Percentiles rank a stretch among this genome's conserved stretches.
phyloP scores from a whole-genome alignment of 495 filamentous ascomycete genomes.

The Aspergillus ostianus region DNA sequence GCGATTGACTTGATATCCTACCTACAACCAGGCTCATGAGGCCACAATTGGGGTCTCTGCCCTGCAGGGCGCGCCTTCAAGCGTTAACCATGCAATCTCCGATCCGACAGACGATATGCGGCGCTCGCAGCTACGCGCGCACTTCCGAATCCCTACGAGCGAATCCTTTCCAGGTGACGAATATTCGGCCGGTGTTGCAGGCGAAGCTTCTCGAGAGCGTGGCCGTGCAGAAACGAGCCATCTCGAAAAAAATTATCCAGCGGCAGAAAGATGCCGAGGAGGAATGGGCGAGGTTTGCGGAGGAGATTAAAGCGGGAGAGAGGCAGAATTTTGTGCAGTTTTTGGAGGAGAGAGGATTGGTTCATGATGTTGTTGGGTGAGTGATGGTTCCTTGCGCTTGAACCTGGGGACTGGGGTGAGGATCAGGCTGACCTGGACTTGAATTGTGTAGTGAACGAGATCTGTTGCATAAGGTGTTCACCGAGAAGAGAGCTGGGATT shows the following conservation, averaged over 20 bases:
- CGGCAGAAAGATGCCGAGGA: conserved; percentile 54
- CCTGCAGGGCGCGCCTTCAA: conserved; percentile 26
- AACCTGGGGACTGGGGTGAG: neutral
- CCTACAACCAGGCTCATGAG: conserved; percentile 27
- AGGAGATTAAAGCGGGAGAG: conserved; percentile 59
- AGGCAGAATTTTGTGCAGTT: conserved; percentile 61
- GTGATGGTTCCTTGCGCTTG: conserved; percentile 15
- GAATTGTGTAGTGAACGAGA: conserved; percentile 51
- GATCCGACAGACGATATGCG: conserved; percentile 19
- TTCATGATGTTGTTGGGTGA: conserved; percentile 82
- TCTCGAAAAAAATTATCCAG: conserved; percentile 46
- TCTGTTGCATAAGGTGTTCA: conserved; percentile 68
- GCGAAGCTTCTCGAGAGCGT: neutral
- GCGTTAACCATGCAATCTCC: conserved; percentile 7
- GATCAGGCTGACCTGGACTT: conserved; percentile 13
- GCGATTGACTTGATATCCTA: conserved; percentile 9
- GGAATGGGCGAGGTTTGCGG: conserved; percentile 56
- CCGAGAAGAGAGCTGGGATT: conserved; percentile 64
- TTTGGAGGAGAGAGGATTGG: conserved; percentile 75
- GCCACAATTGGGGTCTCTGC: conserved; percentile 24
- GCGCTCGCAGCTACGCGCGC: conserved; percentile 28
- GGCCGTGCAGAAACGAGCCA: conserved; percentile 40
- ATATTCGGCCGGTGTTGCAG: conserved; percentile 19
- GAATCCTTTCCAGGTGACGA: conserved; percentile 14
- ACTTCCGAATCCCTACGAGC: conserved; percentile 22